Base-by-base conservation (phyloP, 345 rosid species). In the Eucalyptus sp. region DNA sequence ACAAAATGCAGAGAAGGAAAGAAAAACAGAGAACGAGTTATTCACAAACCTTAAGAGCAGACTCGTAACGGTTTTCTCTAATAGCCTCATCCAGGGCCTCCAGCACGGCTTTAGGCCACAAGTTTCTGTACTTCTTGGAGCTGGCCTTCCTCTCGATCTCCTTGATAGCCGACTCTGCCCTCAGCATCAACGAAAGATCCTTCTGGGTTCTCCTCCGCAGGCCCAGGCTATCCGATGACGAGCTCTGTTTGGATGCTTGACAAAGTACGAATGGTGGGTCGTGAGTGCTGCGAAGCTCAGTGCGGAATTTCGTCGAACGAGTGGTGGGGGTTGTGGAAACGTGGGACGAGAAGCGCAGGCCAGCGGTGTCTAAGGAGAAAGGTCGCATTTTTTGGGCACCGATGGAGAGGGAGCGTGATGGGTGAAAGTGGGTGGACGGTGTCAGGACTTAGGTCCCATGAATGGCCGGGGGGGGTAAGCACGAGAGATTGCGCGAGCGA, bases 21-120 rank as follows among this genome's bases (percentile, higher is more conserved):
- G 5, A 79, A 25, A 13, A 13, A 29, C 8, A 76, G 37, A 60
- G 41, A 13, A 86, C 6, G 80, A 66, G 86, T 27, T 56, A 71
- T 8, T 8, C 44, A 51, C 80, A 51, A 86, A 96, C 99, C 96
- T 96, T 93, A 51, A 97, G 95, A 80, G 96, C 97, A 90, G 96
- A 93, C 46, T 91, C 93, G 92, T 98, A 94, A 81, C 91, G 93
- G 60, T 94, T 93, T 43, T 93, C 92, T 48, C 86, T 91, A 16
- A 94, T 91, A 18, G 97, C 99, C 5, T 93, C 99, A 48, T 96
- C 97, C 66, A 95, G 96, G 87, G 98, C 97, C 89, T 97, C 98
- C 92, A 97, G 92, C 81, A 97, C 95, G 88, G 98, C 95, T 91
- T 93, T 97, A 81, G 99, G 97, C 97, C 96, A 94, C 71, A 96